phyloP scores from a whole-genome alignment of 1,284 basidiomycete genomes.

The Phenoliferia sp. region DNA sequence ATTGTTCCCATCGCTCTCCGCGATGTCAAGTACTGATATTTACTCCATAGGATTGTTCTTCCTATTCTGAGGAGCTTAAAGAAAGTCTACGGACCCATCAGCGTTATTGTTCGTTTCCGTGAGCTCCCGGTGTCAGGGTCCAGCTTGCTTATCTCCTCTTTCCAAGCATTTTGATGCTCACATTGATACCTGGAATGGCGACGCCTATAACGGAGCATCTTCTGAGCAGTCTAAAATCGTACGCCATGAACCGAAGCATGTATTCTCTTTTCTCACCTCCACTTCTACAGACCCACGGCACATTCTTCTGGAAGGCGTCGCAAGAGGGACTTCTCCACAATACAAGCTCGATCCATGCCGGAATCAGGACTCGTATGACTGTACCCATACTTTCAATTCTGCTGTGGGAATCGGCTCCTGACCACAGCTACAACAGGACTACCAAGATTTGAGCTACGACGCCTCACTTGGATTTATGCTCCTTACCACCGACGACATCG shows the following conservation, averaged over 20 bases:
- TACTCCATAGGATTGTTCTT: conserved; percentile 39
- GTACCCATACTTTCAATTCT: conserved; percentile 4
- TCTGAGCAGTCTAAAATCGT: conserved; percentile 31
- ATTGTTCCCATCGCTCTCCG: background rate
- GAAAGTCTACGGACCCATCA: conserved; percentile 45
- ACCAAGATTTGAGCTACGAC: conserved; percentile 38
- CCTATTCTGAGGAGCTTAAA: conserved; percentile 45
- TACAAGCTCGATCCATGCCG: conserved; percentile 42
- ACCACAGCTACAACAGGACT: background rate
- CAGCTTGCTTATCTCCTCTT: background rate
- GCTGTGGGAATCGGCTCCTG: background rate
- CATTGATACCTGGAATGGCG: conserved; percentile 13
- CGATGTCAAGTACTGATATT: background rate
- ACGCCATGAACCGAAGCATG: background rate
- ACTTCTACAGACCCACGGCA: conserved; percentile 40
- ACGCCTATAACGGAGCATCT: conserved; percentile 15
- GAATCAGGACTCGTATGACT: conserved; percentile 36
- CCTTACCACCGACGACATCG: conserved; percentile 45
- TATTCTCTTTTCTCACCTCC: background rate
- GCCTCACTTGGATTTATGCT: conserved; percentile 45
- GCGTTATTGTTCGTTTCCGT: conserved; percentile 38
- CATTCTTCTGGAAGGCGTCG: conserved; percentile 47
- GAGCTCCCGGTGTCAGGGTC: background rate
- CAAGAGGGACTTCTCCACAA: conserved; percentile 46
- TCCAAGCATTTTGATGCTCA: conserved; percentile 42